Percentiles rank a stretch among this genome's conserved stretches.
These are phyloP conservation scores for Glaciozyma antarctica DNA, from an alignment of 768 basidiomycete species.

Conservation along the genomic window DNA sequence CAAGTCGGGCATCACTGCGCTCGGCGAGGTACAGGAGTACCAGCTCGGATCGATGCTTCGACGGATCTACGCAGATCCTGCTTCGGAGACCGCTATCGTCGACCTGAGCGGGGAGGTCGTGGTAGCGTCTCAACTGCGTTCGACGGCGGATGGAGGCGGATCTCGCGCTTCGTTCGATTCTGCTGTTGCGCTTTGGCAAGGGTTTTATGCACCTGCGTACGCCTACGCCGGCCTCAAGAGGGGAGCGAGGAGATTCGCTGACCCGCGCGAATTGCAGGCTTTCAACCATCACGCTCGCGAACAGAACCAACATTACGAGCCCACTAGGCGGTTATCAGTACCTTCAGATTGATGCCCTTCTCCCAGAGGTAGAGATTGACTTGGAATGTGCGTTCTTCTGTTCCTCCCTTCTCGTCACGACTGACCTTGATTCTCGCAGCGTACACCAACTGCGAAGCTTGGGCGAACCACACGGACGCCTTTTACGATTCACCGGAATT, in stretches of 20 bases:
- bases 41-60: constrained; percentile 48
- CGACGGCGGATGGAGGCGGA: constrained; percentile 60
- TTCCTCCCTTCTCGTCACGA: background rate
- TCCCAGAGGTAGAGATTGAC: constrained; percentile 16
- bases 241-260: background rate
- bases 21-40: constrained; percentile 46
- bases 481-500: constrained; percentile 50
- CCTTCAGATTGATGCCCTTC: constrained; percentile 52
- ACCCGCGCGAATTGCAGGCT: background rate
- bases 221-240: too few species aligned
- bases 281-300: constrained; percentile 53
- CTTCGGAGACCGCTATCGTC: constrained; percentile 53
- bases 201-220: constrained; percentile 48
- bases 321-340: constrained; percentile 68
- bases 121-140: constrained; percentile 54
- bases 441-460: constrained; percentile 17
- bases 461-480: constrained; percentile 50
- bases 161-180: constrained; percentile 59
- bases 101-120: constrained; percentile 51
- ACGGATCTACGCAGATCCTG: constrained; percentile 51
- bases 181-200: constrained; percentile 42
- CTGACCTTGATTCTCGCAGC: background rate
- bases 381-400: constrained; percentile 11
- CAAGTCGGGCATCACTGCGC: constrained; percentile 49
- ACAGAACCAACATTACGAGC: constrained; percentile 52